A percentile compares a stretch with the other conserved stretches of the same genome.
These are phyloP conservation scores for Medicago lupulina DNA, from an alignment of 306 rosid genomes.

Conservation along the genomic window DNA sequence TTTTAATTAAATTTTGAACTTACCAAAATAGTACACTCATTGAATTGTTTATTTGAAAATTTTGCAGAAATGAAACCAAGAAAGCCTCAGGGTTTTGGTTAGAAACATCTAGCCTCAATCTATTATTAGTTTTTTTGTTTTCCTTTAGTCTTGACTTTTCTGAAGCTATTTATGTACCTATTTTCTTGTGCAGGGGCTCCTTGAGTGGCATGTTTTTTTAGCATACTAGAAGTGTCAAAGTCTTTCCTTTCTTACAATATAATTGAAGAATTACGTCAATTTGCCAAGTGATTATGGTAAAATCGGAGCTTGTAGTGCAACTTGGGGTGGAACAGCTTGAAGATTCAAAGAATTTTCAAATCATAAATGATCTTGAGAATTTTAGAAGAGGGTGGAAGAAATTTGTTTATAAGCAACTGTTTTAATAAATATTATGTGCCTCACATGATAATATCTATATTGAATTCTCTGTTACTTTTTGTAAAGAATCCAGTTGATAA, in stretches of 20 bases:
- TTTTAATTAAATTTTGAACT: conserved; percentile 23
- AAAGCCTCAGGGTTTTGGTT: conserved; percentile 75
- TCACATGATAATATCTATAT: no score
- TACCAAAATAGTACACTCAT: conserved; percentile 9
- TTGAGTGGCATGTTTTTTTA: conserved; percentile 59
- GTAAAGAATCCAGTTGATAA: no score
- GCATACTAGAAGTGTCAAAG: conserved; percentile 13
- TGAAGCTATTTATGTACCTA: background rate
- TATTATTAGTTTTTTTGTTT: background rate
- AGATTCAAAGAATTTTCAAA: background rate
- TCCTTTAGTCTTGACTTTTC: background rate
- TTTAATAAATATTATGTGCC: no score
- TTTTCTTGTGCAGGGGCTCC: conserved; percentile 61
- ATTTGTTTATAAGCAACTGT: conserved; percentile 15
- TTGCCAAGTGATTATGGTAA: conserved; percentile 4
- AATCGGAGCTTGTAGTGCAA: conserved; percentile 32
- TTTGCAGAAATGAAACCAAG: conserved; percentile 61
- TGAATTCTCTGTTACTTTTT: no score
- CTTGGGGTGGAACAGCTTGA: conserved; percentile 8
- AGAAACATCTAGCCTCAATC: conserved; percentile 36
- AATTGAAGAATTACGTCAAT: background rate
- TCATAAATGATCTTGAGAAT: background rate
- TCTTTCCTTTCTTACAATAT: background rate
- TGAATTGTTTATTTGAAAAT: conserved; percentile 34
- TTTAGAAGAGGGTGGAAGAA: background rate